A percentile compares a stretch with the other conserved stretches of the same genome.
Evolutionary conservation across 2,329 filamentous ascomycete genomes (phyloP).

Genomic region (Dothideomycetidae sp.): DNA sequence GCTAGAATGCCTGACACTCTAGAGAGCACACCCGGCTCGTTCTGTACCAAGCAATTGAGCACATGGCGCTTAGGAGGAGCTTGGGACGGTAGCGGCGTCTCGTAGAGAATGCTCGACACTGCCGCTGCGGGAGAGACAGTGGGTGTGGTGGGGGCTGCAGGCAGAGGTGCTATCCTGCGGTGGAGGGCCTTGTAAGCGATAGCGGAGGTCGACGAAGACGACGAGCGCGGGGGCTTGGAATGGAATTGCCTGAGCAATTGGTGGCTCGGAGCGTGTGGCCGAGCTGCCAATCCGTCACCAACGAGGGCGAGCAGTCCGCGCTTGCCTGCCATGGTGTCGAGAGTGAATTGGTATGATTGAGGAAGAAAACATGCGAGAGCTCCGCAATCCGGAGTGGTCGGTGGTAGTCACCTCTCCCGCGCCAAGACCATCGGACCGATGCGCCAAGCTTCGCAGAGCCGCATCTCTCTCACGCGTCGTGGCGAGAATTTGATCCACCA

Average conservation of each 20-base stretch:
- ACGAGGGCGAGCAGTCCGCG: conserved; percentile 12
- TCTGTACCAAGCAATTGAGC: conserved; percentile 96
- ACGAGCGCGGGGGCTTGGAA: conserved; percentile 19
- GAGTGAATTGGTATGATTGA: conserved; percentile 2
- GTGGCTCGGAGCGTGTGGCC: conserved; percentile 7
- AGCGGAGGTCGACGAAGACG: conserved; percentile 68
- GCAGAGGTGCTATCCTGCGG: conserved; percentile 73
- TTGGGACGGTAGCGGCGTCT: conserved; percentile 74
- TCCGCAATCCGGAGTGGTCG: no score
- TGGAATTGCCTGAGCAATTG: conserved; percentile 12
- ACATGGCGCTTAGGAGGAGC: conserved; percentile 86
- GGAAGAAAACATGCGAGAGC: conserved; percentile 5
- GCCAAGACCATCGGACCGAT: conserved; percentile 5
- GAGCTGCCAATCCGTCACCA: conserved; percentile 10
- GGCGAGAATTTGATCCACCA: no score
- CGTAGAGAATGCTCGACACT: conserved; percentile 96
- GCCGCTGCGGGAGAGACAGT: conserved; percentile 84
- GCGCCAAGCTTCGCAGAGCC: conserved; percentile 4
- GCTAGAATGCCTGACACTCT: conserved; percentile 93
- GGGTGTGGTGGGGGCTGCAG: conserved; percentile 52
- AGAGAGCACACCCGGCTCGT: conserved; percentile 93
- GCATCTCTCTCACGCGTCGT: no score
- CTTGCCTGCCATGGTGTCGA: conserved; percentile 23
- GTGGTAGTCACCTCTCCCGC: background rate
- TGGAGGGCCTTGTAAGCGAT: conserved; percentile 96